Evolutionary conservation across 345 rosid genomes (phyloP), one percentile per base, ranked within the genome.

Genomic region (Limnanthes douglasii): DNA sequence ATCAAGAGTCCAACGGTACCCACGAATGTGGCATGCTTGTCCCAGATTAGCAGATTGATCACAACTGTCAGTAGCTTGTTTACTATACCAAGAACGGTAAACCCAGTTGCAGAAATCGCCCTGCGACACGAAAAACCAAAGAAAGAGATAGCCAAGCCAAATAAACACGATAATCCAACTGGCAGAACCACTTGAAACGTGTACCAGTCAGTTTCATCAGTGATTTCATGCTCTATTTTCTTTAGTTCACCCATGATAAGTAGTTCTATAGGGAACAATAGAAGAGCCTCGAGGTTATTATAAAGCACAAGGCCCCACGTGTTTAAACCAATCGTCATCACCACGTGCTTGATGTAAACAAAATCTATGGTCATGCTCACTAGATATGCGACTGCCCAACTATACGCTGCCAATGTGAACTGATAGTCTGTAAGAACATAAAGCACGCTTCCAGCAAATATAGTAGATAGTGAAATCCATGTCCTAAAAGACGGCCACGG

Each of bases 281-380:
- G 66, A 25, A 84, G 60, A 35, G 98, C 98, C 62, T 90, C 98
- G 0, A 90, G 94, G 62, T 84, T 90, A 56, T 90, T 90, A 54
- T 84, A 84, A 22, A 90, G 61, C 30, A 90, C 98, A 41, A 90
- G 95, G 25, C 96, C 96, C 96, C 98, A 90, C 1, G 94, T 80
- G 43, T 75, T 90, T 17, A 90, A 52, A 3, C 98, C 88, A 16
- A 84, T 78, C 20, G 98, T 90, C 98, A 84, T 84, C 1, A 90
- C 98, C 17, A 84, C 98, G 34, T 90, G 96, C 78, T 90, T 90
- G 41, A 90, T 90, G 59, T 84, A 90, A 21, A 90, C 98, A 51
- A 90, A 90, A 51, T 90, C 98, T n/a, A 90, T 66, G 0, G 96
- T 56, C 98, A 90, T 90, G 50, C 94, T 77, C 34, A 90, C 60